Percentiles rank a stretch among this genome's conserved stretches.
These are phyloP conservation scores for Fusarium compactum DNA, from an alignment of 2,329 filamentous ascomycete species.

Conservation along the genomic window DNA sequence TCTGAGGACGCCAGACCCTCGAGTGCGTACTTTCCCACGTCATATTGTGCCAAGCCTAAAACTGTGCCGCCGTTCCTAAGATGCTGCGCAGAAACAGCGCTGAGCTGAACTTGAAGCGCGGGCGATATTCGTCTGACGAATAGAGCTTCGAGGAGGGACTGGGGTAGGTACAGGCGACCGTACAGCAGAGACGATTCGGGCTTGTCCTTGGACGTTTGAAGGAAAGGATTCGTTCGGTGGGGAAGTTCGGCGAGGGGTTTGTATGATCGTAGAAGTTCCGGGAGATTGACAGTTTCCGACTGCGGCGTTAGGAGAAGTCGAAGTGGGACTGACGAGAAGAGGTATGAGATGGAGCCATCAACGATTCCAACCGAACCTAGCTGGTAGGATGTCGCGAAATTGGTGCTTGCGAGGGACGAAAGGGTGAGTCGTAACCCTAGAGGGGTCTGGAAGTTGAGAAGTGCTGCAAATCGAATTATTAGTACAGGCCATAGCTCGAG, in stretches of 20 bases:
- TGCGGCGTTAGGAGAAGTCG: slow-evolving; percentile 71
- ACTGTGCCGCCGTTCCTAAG: slow-evolving; percentile 82
- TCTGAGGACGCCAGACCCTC: slow-evolving; percentile 95
- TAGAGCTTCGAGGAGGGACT: slow-evolving; percentile 86
- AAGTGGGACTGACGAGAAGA: slow-evolving; percentile 90
- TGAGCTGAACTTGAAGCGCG: slow-evolving; percentile 82
- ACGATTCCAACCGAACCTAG: slow-evolving; percentile 90
- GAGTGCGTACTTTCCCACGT: slow-evolving; percentile 86
- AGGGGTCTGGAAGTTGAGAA: slow-evolving; percentile 90
- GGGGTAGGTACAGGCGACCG: slow-evolving; percentile 83
- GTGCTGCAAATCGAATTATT: slow-evolving; percentile 62
- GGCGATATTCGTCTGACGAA: slow-evolving; percentile 83
- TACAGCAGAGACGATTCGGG: slow-evolving; percentile 73
- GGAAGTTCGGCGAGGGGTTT: slow-evolving; percentile 77
- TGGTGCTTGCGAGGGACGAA: slow-evolving; percentile 89
- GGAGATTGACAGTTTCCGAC: slow-evolving; percentile 81
- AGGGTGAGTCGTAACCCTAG: slow-evolving; percentile 86
- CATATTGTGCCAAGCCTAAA: slow-evolving; percentile 80
- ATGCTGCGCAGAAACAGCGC: slow-evolving; percentile 78
- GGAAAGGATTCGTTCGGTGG: slow-evolving; percentile 42
- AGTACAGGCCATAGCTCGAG: slow-evolving; percentile 28
- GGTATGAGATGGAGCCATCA: slow-evolving; percentile 96
- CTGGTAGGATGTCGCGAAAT: slow-evolving; percentile 95
- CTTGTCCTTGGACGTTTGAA: slow-evolving; percentile 48
- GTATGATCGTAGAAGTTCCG: slow-evolving; percentile 84